phyloP scores from a whole-genome alignment of 2,329 filamentous ascomycete genomes.

The Fusarium sacchari region DNA sequence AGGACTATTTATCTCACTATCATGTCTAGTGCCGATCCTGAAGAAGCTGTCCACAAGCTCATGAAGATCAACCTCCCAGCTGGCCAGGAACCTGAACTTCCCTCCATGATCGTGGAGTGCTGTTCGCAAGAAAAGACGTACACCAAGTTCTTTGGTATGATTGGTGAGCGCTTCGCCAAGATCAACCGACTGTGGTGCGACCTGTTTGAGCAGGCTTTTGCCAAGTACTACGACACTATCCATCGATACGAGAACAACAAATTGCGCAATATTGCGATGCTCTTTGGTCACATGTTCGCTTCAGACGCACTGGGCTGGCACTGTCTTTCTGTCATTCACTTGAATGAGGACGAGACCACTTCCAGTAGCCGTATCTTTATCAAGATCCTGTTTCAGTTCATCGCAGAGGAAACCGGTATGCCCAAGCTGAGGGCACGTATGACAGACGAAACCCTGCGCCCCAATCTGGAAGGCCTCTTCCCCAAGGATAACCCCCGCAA shows the following conservation, averaged over 20 bases:
- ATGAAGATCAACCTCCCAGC: constrained; percentile 91
- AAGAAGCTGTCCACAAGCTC: constrained; percentile 96
- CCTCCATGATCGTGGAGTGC: constrained; percentile 97
- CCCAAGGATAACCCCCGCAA: constrained; percentile 89
- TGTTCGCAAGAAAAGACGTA: constrained; percentile 97
- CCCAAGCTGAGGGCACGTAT: constrained; percentile 79
- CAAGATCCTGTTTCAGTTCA: constrained; percentile 95
- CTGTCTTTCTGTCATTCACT: constrained; percentile 81
- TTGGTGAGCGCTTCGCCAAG: constrained; percentile 94
- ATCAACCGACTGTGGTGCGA: constrained; percentile 95
- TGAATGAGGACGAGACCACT: constrained; percentile 97
- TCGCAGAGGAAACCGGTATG: constrained; percentile 87
- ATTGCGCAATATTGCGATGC: constrained; percentile 91
- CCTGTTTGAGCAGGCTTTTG: constrained; percentile 89
- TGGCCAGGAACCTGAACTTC: constrained; percentile 88
- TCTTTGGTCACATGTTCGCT: constrained; percentile 91
- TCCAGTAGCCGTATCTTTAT: constrained; percentile 97
- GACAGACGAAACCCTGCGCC: constrained; percentile 79
- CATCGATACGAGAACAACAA: constrained; percentile 97
- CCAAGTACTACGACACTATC: constrained; percentile 95
- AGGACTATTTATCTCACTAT: constrained; percentile 97
- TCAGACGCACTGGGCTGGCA: constrained; percentile 95
- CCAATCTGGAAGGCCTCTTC: constrained; percentile 86
- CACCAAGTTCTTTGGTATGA: constrained; percentile 95
- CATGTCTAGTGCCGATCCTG: constrained; percentile 94